Evolutionary conservation across 148 eudicot genomes (phyloP).

Genomic region (Rhododendron mucronatum): DNA sequence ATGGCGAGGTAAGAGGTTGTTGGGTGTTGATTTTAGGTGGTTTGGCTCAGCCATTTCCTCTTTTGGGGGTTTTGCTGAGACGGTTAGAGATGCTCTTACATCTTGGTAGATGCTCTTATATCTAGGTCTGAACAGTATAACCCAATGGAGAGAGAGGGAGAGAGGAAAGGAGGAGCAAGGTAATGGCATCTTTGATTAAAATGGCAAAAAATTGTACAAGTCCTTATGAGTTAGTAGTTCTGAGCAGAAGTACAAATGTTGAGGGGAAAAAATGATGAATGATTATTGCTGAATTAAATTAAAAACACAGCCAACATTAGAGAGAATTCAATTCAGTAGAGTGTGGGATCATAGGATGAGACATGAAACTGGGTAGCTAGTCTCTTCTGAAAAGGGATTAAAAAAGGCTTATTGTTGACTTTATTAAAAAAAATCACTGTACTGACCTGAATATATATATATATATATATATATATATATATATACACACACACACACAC

Average conservation of each 20-base stretch:
- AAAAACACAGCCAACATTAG: neutral
- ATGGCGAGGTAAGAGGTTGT: too few relatives aligned
- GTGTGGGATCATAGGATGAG: neutral
- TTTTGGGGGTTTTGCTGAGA: too few relatives aligned
- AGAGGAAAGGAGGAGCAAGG: neutral
- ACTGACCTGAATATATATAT: neutral
- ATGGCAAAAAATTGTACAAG: neutral
- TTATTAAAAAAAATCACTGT: neutral
- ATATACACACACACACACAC: too few relatives aligned
- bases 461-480: too few relatives aligned
- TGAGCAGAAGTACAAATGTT: neutral
- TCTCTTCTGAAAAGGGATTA: neutral
- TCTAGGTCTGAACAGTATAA: neutral
- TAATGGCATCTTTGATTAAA: neutral
- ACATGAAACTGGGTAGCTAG: conserved; percentile 5
- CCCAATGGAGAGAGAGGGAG: neutral
- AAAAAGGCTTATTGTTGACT: neutral
- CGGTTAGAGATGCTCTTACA: too few relatives aligned
- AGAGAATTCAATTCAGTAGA: neutral
- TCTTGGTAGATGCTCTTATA: too few relatives aligned
- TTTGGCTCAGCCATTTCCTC: too few relatives aligned
- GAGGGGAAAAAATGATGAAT: neutral
- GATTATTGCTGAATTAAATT: conserved; percentile 4
- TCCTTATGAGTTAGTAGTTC: neutral
- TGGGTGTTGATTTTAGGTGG: too few relatives aligned